Conservation (phyloP, 1,139 yeast species). For the Scheffersomyces cryptocercus region DNA sequence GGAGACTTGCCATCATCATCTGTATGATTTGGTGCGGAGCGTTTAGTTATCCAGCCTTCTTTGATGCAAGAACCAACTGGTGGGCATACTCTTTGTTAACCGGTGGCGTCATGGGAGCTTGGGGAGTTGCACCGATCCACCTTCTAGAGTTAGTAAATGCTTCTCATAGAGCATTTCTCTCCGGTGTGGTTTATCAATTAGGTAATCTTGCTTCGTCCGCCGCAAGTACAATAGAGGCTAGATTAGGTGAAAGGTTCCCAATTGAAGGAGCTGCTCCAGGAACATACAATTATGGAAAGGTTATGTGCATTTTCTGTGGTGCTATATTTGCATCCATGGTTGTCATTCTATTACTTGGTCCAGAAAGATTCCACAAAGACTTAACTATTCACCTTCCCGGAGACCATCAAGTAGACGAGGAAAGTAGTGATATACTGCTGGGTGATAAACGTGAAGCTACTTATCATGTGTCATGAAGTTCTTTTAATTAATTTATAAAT, state of each 20-base stretch:
- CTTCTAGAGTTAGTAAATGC: slow-evolving; percentile 38
- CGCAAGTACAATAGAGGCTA: slow-evolving; percentile 39
- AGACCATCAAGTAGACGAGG: background rate
- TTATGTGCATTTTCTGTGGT: slow-evolving; percentile 41
- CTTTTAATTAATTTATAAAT: too few species aligned
- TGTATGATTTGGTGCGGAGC: slow-evolving; percentile 32
- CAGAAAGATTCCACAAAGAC: slow-evolving; percentile 22
- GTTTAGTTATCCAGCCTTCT: slow-evolving; percentile 35
- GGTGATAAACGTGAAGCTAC: too few species aligned
- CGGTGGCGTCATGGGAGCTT: slow-evolving; percentile 37
- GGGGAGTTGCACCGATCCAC: slow-evolving; percentile 41
- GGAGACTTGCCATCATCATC: slow-evolving; percentile 43
- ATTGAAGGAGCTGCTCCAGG: slow-evolving; percentile 10
- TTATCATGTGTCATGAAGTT: too few species aligned
- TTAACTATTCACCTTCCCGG: slow-evolving; percentile 1
- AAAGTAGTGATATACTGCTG: background rate
- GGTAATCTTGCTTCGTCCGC: slow-evolving; percentile 42
- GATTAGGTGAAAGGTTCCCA: slow-evolving; percentile 33
- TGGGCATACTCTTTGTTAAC: slow-evolving; percentile 20
- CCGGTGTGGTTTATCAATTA: slow-evolving; percentile 40
- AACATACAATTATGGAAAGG: slow-evolving; percentile 36
- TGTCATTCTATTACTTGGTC: slow-evolving; percentile 30
- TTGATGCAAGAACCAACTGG: slow-evolving; percentile 8
- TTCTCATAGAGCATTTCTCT: slow-evolving; percentile 33
- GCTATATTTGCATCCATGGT: slow-evolving; percentile 34